Evolutionary conservation across 2,329 filamentous ascomycete genomes (phyloP).

Genomic region (Penicillium capsulatum): DNA sequence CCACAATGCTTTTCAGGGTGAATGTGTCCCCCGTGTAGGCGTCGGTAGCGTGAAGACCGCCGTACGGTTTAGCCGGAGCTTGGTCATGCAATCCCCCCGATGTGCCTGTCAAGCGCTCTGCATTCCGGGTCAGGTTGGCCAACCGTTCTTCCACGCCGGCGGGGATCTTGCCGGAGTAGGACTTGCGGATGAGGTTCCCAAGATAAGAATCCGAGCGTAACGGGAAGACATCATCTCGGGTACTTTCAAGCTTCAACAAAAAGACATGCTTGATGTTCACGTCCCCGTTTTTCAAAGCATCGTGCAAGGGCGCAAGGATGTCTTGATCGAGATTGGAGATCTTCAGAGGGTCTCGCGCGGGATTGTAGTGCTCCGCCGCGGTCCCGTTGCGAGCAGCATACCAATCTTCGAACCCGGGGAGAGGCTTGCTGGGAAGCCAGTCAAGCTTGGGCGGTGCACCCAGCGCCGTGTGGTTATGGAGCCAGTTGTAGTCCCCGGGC

Average conservation of each 20-base stretch:
- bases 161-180: slow-evolving; percentile 31
- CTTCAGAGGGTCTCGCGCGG: slow-evolving; percentile 39
- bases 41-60: slow-evolving; percentile 39
- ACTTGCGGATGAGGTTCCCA: slow-evolving; percentile 31
- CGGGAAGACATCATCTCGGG: slow-evolving; percentile 44
- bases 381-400: slow-evolving; percentile 9
- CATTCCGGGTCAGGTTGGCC: slow-evolving; percentile 22
- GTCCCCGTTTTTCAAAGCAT: slow-evolving; percentile 13
- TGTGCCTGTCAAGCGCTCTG: slow-evolving; percentile 19
- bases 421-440: slow-evolving; percentile 17
- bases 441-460: slow-evolving; percentile 12
- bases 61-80: slow-evolving; percentile 22
- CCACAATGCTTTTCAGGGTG: slow-evolving; percentile 43
- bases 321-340: slow-evolving; percentile 39
- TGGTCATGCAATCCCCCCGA: slow-evolving; percentile 15
- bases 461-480: slow-evolving; percentile 21
- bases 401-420: slow-evolving; percentile 25
- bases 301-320: slow-evolving; percentile 23
- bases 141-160: slow-evolving; percentile 24
- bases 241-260: slow-evolving; percentile 42
- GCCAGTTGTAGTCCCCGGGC: slow-evolving; percentile 18
- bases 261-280: slow-evolving; percentile 42
- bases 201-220: slow-evolving; percentile 35
- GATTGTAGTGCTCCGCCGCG: slow-evolving; percentile 30
- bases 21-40: slow-evolving; percentile 42